Evolutionary conservation across 2,329 filamentous ascomycete species (phyloP), one percentile per base, ranked within the genome.

Genomic region (Periglandula ipomoeae): DNA sequence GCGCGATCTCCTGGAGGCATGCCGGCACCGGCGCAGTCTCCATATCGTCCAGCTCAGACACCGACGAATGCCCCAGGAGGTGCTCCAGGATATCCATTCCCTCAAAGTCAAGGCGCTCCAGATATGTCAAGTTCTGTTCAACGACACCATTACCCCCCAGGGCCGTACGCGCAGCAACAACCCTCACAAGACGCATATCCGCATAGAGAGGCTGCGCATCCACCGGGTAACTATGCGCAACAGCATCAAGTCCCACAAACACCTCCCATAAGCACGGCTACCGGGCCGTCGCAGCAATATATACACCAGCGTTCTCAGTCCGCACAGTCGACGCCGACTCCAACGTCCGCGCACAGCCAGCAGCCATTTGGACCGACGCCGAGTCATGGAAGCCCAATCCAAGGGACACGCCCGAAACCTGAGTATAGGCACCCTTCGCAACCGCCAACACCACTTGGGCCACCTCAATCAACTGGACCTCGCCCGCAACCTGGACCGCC

Each of bases 261-360:
- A 47, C 71, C 75, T 11, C 73, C 74, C 3, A 64, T 76, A 22
- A 69, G 65, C n/a, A 69, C 70, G 10, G 65, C 70, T 8, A 66
- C 65, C 44, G 64, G 63, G 17, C 46, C 50, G 3, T 54, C 59
- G 13, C 67, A 69, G 49, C 55, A 66, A 23, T 65, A 61, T 54
- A 59, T 67, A 44, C 74, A 74, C 49, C 71, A 72, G 52, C 66
- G 78, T 56, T 79, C 79, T 38, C 75, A 75, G 49, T 83, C 79
- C 20, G 67, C 73, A 5, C 76, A 82, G 48, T 82, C 79, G 11
- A 75, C 72, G 23, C 68, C 77, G 10, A 83, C 80, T 32, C 79
- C 79, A n/a, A 81, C 77, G 6, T 81, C 79, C 35, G 74, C 78
- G 15, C 78, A 81, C 42, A 76, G 74, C 58, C 78, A 82, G 61